Evolutionary conservation across 192 early-diverging fungal species (phyloP).

Genomic region (Thamnidium elegans): DNA sequence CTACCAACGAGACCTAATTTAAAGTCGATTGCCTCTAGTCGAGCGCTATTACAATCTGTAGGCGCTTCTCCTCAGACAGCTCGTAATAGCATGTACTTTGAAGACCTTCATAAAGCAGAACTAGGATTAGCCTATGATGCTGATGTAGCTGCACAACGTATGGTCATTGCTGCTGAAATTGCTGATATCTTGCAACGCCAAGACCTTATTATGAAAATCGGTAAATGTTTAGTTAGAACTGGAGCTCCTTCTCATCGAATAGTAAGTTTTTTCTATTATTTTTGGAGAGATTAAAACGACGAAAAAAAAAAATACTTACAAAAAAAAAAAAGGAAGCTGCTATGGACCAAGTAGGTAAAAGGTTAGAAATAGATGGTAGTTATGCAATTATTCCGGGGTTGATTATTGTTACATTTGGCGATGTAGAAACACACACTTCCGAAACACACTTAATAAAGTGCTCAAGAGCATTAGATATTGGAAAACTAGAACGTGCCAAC

Average conservation of each 20-base stretch:
- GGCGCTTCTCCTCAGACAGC: conserved; percentile 17
- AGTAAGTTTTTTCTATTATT: conserved; percentile 22
- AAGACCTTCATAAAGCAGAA: conserved; percentile 25
- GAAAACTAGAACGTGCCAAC: conserved; percentile 63
- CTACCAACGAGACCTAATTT: conserved; percentile 11
- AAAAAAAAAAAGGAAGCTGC: conserved; percentile 41
- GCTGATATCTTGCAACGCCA: conserved; percentile 46
- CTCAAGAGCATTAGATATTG: conserved; percentile 63
- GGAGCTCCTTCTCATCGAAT: conserved; percentile 53
- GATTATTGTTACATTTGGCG: conserved; percentile 72
- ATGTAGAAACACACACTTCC: conserved; percentile 71
- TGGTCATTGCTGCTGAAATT: conserved; percentile 35
- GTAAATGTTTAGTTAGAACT: conserved; percentile 46
- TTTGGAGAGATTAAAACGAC: too few relatives aligned
- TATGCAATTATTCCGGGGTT: conserved; percentile 69
- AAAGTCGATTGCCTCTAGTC: conserved; percentile 10
- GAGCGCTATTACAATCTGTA: conserved; percentile 1
- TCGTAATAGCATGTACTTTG: conserved; percentile 21
- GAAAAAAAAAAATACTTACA: conserved; percentile 8
- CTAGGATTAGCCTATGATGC: conserved; percentile 8
- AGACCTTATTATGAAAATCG: conserved; percentile 46
- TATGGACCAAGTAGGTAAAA: conserved; percentile 42
- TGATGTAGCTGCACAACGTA: conserved; percentile 20
- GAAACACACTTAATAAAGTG: conserved; percentile 69
- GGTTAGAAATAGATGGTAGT: conserved; percentile 61